Evolutionary conservation across 495 filamentous ascomycete genomes (phyloP), one percentile per base, ranked within the genome.

Genomic region (Apodospora peruviana): DNA sequence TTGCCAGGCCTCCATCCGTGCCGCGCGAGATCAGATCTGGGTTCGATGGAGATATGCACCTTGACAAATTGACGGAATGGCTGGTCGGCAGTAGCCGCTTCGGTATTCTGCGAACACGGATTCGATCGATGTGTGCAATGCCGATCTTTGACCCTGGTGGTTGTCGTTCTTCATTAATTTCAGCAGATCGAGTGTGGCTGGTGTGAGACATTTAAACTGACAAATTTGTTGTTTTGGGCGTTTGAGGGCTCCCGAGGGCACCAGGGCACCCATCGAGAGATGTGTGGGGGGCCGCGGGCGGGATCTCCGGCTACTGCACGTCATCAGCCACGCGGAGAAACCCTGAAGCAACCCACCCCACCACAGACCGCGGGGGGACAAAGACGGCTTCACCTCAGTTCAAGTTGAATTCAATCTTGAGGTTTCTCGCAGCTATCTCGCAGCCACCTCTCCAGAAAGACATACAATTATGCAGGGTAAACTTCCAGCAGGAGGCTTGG

Each of bases 241-340:
- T 45, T 3, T 35, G 7, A 4, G 11, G 11, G n/a, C 20, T 42
- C 5, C 0, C n/a, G 22, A 25, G 21, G 21, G 22, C 20, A 18
- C 10, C 19, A 23, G 12, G n/a, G n/a, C n/a, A n/a, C n/a, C n/a
- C n/a, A n/a, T n/a, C n/a, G n/a, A n/a, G n/a, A n/a, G n/a, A n/a
- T n/a, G n/a, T n/a, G n/a, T n/a, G n/a, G n/a, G n/a, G n/a, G n/a
- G n/a, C n/a, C n/a, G n/a, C n/a, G n/a, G n/a, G n/a, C n/a, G n/a
- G n/a, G n/a, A n/a, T n/a, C n/a, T 7, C 8, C 14, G 12, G n/a
- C 8, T 27, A 47, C 45, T 56, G 56, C 56, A 56, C 53, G 53
- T 56, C 53, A 59, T 59, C 45, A 56, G 56, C 56, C 56, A 56
- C 53, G 44, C 49, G 45, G 45, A 52, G 48, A 55, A 57, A 53